A percentile compares a stretch with the other conserved stretches of the same genome.
Conservation (phyloP, 225 moss, liverwort and hornwort genomes). For the Physcomitrellopsis africana region DNA sequence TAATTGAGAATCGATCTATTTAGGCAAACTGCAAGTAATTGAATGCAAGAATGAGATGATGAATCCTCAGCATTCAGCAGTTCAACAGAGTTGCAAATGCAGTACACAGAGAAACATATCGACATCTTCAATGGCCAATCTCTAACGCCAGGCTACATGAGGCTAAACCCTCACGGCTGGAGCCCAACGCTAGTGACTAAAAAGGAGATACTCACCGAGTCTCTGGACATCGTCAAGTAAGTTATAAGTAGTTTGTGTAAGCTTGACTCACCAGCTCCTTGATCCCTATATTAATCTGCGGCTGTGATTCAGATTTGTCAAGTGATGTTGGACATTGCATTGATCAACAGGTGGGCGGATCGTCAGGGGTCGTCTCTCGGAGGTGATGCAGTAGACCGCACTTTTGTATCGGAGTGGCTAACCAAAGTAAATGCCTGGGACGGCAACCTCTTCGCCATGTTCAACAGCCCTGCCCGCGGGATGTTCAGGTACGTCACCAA, state of each 20-base stretch:
- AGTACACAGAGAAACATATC: conserved; percentile 67
- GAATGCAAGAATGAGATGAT: neutral
- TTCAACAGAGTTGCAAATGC: conserved; percentile 4
- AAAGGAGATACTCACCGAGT: conserved; percentile 53
- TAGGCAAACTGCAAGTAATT: neutral
- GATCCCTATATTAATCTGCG: neutral
- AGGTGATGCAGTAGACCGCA: conserved; percentile 53
- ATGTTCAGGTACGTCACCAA: conserved; percentile 48
- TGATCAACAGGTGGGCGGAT: conserved; percentile 56
- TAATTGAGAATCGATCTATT: neutral
- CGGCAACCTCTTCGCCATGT: conserved; percentile 58
- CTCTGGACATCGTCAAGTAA: conserved; percentile 70
- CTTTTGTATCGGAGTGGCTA: conserved; percentile 58
- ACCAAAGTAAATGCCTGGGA: conserved; percentile 73
- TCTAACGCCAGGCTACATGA: conserved; percentile 71
- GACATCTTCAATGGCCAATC: conserved; percentile 69
- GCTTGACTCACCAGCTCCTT: neutral
- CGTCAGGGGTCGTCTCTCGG: conserved; percentile 48
- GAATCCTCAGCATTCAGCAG: neutral
- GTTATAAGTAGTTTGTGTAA: neutral
- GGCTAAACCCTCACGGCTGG: conserved; percentile 53
- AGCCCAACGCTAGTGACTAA: conserved; percentile 56
- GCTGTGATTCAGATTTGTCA: neutral
- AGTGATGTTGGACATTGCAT: neutral
- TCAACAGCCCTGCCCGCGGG: conserved; percentile 30